Conservation (phyloP, 2,329 filamentous ascomycete species). For the Xylaria polymorpha region DNA sequence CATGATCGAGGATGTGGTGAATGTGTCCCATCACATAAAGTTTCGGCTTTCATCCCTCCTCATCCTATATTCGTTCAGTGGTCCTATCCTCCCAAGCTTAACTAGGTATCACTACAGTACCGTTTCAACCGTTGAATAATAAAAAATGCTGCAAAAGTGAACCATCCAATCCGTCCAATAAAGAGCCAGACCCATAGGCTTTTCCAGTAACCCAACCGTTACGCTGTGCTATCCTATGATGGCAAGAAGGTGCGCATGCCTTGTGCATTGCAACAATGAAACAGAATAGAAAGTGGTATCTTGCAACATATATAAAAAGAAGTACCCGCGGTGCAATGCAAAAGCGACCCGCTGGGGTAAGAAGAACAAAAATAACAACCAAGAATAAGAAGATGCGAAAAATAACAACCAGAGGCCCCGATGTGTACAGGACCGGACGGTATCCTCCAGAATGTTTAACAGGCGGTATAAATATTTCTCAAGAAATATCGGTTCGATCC, state of each 20-base stretch:
- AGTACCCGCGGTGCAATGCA: slow-evolving; percentile 12
- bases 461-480: slow-evolving; percentile 31
- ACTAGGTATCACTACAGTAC: not conserved
- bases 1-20: slow-evolving; percentile 8
- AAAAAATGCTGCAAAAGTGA: slow-evolving; percentile 23
- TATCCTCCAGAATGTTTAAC: slow-evolving; percentile 13
- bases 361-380: not conserved
- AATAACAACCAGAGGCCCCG: slow-evolving; percentile 1
- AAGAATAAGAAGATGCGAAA: not conserved
- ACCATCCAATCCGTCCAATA: slow-evolving; percentile 17
- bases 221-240: slow-evolving; percentile 32
- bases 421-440: slow-evolving; percentile 5
- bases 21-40: slow-evolving; percentile 16
- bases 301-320: slow-evolving; percentile 41
- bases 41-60: slow-evolving; percentile 1
- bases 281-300: slow-evolving; percentile 46
- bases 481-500: slow-evolving; percentile 35
- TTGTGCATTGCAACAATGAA: slow-evolving; percentile 36
- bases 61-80: slow-evolving; percentile 16
- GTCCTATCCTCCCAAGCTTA: not conserved
- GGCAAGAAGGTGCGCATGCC: slow-evolving; percentile 32
- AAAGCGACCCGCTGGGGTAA: slow-evolving; percentile 14
- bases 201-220: slow-evolving; percentile 40
- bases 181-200: slow-evolving; percentile 26
- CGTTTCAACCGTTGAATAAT: not conserved